A percentile compares a stretch with the other conserved stretches of the same genome.
phyloP scores from a whole-genome alignment of 495 filamentous ascomycete species.

The Aspergillus campestris region DNA sequence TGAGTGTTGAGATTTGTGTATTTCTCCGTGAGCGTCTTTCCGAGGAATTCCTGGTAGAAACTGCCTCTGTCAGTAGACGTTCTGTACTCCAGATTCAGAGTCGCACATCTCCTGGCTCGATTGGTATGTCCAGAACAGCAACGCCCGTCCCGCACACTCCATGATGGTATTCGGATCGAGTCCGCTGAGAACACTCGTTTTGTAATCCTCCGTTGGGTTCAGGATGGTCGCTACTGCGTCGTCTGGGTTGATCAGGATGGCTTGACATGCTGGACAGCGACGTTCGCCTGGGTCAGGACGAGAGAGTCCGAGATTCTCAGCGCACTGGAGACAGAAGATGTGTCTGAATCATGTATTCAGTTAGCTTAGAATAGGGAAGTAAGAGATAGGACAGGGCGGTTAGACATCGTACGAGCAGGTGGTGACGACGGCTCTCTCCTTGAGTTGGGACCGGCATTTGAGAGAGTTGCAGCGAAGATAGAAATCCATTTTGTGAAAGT shows the following conservation, averaged over 20 bases:
- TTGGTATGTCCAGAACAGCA: slow-evolving; percentile 90
- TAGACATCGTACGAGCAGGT: slow-evolving; percentile 62
- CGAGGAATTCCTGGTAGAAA: slow-evolving; percentile 72
- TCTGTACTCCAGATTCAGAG: neutral
- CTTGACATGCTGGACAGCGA: slow-evolving; percentile 76
- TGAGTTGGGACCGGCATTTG: slow-evolving; percentile 66
- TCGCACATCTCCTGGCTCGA: slow-evolving; percentile 79
- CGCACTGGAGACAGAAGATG: slow-evolving; percentile 76
- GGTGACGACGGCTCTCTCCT: slow-evolving; percentile 75
- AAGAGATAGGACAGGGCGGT: slow-evolving; percentile 5
- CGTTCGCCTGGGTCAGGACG: slow-evolving; percentile 45
- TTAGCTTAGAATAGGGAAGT: slow-evolving; percentile 5
- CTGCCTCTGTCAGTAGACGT: slow-evolving; percentile 34
- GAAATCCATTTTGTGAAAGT: slow-evolving; percentile 51
- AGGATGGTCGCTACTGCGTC: slow-evolving; percentile 69
- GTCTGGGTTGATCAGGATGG: slow-evolving; percentile 60
- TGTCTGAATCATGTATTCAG: slow-evolving; percentile 47
- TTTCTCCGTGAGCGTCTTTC: slow-evolving; percentile 66
- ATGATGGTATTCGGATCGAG: slow-evolving; percentile 77
- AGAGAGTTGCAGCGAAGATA: slow-evolving; percentile 72
- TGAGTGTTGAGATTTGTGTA: slow-evolving; percentile 59
- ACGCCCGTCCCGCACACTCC: slow-evolving; percentile 77
- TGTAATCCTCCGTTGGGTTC: slow-evolving; percentile 88
- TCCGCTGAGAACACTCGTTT: slow-evolving; percentile 81
- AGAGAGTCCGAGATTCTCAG: slow-evolving; percentile 57